Evolutionary conservation across 2,329 filamentous ascomycete species (phyloP).

Genomic region (Ophiosphaerella narmari): DNA sequence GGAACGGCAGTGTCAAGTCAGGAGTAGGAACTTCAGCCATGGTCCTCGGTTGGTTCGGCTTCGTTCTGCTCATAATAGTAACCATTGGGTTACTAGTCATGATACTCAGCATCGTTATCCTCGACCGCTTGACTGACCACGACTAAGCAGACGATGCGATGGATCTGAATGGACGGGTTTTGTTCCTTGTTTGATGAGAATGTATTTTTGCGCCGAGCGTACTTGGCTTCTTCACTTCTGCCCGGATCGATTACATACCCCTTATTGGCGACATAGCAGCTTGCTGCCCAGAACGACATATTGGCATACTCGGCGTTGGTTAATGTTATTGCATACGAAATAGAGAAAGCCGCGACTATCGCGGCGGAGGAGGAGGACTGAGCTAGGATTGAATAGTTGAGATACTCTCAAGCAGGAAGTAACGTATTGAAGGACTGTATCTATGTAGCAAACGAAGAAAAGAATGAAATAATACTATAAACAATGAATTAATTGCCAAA

Average conservation of each 20-base stretch:
- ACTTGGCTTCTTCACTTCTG: constrained; percentile 29
- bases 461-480: constrained; percentile 21
- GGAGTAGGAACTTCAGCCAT: constrained; percentile 94
- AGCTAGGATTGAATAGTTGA: constrained; percentile 1
- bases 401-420: constrained; percentile 10
- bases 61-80: constrained; percentile 89
- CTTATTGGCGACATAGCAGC: constrained; percentile 32
- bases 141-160: constrained; percentile 15
- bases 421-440: constrained; percentile 29
- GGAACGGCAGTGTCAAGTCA: constrained; percentile 83
- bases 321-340: constrained; percentile 19
- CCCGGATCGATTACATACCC: constrained; percentile 37
- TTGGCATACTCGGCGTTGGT: constrained; percentile 40
- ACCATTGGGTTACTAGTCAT: constrained; percentile 94
- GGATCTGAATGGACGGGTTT: constrained; percentile 3
- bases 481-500: constrained; percentile 1
- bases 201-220: constrained; percentile 35
- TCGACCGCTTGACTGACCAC: constrained; percentile 63
- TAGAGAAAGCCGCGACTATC: constrained; percentile 8
- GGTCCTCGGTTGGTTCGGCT: constrained; percentile 97
- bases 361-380: constrained; percentile 2
- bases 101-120: constrained; percentile 88
- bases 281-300: constrained; percentile 30
- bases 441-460: constrained; percentile 34
- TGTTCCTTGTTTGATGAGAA: constrained; percentile 19